Evolutionary conservation across 257 asterid species (phyloP), one percentile per base, ranked within the genome.

Genomic region (Petunia axillaris): DNA sequence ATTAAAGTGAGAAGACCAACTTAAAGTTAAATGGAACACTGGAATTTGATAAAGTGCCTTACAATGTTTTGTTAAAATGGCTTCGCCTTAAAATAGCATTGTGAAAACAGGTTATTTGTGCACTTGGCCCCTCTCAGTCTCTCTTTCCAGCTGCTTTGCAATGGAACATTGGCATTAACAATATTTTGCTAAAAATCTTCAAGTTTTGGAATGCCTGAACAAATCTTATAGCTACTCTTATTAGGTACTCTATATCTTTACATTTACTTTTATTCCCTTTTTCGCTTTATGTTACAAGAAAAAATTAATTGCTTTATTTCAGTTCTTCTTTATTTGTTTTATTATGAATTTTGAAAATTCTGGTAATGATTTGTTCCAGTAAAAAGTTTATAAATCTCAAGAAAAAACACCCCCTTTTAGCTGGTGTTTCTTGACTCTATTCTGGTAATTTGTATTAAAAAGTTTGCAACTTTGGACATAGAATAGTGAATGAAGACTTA

Each of bases 151-250:
- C 57, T 44, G n/a, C 46, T 63, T 43, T 15, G 15, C 55, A 67
- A 44, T 66, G 36, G 15, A 68, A 4, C 76, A 8, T 67, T 16
- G 57, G 55, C 76, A 44, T 68, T 46, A 70, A 46, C 41, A 5
- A 46, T 43, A 46, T 9, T 25, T 25, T 43, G 38, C 57, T 9
- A 16, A 68, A 44, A 16, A 43, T 68, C 40, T 68, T 16, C 16
- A 40, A 16, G 16, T 55, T 68, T 44, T 68, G 58, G 76, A 68
- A 9, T 68, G 57, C 58, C 8, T 68, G n/a, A 44, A 44, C 57
- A 43, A 25, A 35, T 68, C 44, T 46, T 44, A 37, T 48, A 70
- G 77, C 59, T 71, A 46, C 77, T 71, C 60, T 48, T 71, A 71
- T 48, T 71, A 71, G 77, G 77, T 71, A 5, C 35, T 25, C 44